Evolutionary conservation across 176 grass and related monocot genomes (phyloP), one percentile per base, ranked within the genome.

Genomic region (Hyparrhenia diplandra): DNA sequence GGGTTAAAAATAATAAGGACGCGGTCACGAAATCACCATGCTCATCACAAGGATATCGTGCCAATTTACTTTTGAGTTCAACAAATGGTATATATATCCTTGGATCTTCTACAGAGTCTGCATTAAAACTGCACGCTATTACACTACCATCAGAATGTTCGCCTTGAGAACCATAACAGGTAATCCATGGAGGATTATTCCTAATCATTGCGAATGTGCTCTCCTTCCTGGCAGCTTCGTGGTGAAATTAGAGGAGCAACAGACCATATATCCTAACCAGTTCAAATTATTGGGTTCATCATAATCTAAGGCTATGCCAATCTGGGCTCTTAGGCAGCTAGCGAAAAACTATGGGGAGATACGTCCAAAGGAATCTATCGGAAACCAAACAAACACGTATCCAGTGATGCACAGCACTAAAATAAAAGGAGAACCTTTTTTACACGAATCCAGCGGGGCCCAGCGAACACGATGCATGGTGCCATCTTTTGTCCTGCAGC

Each of bases 141-240:
- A 21, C 8, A 55, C 20, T 49, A 23, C 40, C n/a, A 43, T 20
- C 24, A 55, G 77, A 82, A 77, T 89, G 65, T 89, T 78, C 73
- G 46, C 29, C 78, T 1, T 40, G 78, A 73, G n/a, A 78, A 82
- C 47, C 66, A n/a, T 36, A 45, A 58, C 71, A 5, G 46, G 29
- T 67, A 85, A 77, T 55, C 45, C 55, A 47, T 65, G 18, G 42
- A 27, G 27, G 67, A 32, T 82, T 82, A 73, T 4, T 65, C 60
- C 73, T 85, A 78, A 82, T 86, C 72, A 86, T 82, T 67, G 46
- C 59, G 24, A 61, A 6, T 2, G 31, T 37, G 37, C 37, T 40
- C 28, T 66, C 39, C 81, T 83, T 90, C 83, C 39, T 49, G 73
- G 88, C 83, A 90, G 45, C 88, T 90, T 90, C 84, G 83, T 40